A percentile compares a stretch with the other conserved stretches of the same genome.
phyloP scores from a whole-genome alignment of 2,329 filamentous ascomycete species.

The Alternaria novae-zelandiae region DNA sequence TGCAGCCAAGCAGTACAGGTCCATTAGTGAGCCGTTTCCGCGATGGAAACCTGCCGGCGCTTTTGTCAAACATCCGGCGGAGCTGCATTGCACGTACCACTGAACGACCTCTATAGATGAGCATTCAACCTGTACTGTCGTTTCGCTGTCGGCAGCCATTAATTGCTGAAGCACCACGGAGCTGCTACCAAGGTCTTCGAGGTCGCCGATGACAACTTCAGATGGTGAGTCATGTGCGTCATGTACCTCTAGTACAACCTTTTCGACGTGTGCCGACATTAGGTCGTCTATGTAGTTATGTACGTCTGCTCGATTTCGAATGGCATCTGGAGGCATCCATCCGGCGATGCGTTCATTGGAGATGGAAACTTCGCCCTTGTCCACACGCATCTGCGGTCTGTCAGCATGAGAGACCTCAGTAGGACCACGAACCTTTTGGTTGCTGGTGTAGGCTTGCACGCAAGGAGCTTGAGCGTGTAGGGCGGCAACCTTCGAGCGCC shows the following conservation, averaged over 20 bases:
- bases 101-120: neutral
- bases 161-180: neutral
- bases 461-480: neutral
- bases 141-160: neutral
- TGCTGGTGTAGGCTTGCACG: neutral
- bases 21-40: neutral
- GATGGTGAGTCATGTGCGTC: neutral
- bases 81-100: neutral
- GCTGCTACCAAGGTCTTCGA: neutral
- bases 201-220: neutral
- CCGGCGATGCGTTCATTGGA: neutral
- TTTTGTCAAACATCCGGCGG: neutral
- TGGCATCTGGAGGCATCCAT: conserved; percentile 6
- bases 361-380: neutral
- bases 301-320: conserved; percentile 10
- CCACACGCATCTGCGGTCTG: neutral
- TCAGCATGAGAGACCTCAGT: neutral
- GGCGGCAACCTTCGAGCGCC: neutral
- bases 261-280: neutral
- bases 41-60: neutral
- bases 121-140: neutral
- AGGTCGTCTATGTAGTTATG: neutral
- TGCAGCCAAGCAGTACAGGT: conserved; percentile 5
- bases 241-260: neutral
- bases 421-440: neutral